These are phyloP conservation scores for Trichoderma sp. DNA, from an alignment of 2,329 filamentous ascomycete genomes.

Conservation along the genomic window DNA sequence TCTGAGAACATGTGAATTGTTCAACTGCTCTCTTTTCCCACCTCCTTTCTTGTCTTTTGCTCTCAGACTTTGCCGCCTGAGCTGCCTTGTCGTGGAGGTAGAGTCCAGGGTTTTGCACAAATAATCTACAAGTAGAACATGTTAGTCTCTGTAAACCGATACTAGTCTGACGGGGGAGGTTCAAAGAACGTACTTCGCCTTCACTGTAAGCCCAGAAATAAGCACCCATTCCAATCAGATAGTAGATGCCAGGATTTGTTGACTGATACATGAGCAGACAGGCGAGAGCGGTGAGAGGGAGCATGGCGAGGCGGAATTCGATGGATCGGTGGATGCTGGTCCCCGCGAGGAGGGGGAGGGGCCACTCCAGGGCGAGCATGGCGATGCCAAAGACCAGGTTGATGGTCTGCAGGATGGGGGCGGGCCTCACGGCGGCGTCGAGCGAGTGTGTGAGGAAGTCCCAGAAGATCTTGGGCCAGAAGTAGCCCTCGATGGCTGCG, in stretches of 20 bases:
- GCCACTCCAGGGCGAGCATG: constrained; percentile 88
- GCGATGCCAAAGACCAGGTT: constrained; percentile 80
- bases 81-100: constrained; percentile 53
- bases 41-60: not conserved
- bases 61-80: constrained; percentile 23
- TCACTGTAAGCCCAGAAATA: constrained; percentile 99
- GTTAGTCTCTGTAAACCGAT: constrained; percentile 3
- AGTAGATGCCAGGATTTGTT: constrained; percentile 90
- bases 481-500: constrained; percentile 81
- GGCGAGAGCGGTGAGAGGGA: constrained; percentile 74
- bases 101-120: constrained; percentile 67
- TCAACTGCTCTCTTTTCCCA: not conserved
- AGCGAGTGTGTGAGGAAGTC: constrained; percentile 92
- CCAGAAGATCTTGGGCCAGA: constrained; percentile 99
- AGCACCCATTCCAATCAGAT: constrained; percentile 76
- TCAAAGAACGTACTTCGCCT: constrained; percentile 71
- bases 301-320: constrained; percentile 76
- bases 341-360: constrained; percentile 73
- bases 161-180: no score
- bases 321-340: constrained; percentile 80
- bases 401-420: constrained; percentile 86
- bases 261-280: constrained; percentile 84
- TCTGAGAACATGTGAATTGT: not conserved
- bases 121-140: constrained; percentile 49
- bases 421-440: constrained; percentile 77